Base-by-base conservation (phyloP, 2,329 filamentous ascomycete species). In the Curvularia sp. region DNA sequence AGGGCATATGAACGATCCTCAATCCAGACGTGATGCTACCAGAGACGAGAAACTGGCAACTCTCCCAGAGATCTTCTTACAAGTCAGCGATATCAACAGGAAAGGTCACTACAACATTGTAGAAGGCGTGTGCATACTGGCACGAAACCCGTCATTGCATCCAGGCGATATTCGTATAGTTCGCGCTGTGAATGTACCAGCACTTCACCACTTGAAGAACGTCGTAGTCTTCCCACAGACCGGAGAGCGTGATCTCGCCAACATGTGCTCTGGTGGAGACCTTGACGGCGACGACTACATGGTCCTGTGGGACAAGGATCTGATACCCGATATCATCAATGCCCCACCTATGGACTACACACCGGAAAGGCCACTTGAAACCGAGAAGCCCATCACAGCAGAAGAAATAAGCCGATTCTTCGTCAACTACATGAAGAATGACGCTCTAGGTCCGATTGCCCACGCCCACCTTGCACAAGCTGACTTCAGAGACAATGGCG, bases 251-350 rank as follows among this genome's bases (percentile, higher is more conserved):
- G 92, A 96, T 62, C 80, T 99, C 22, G 88, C 93, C 0, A 93
- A 90, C 69, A 98, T 98, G 94, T 93, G 95, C 63, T 97, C 95
- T 4, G 95, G 95, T 1, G 95, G 95, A 0, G 95, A 99, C 71
- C 84, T 99, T 0, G 95, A 99, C 71, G 95, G 95, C 0, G 95
- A 99, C 69, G 95, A 99, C 72, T 99, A 93, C 73, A 89, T 98
- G 55, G 88, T 98, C 5, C 89, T 97, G 46, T 99, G 95, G 94
- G 93, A 99, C 65, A 75, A 83, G 22, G 84, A 86, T 13, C 80
- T 99, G 6, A 81, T 96, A 26, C 73, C 74, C 6, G 64, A 77
- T 1, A 79, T 85, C 50, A 91, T 90, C 86, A 91, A 95, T 65
- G 81, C 85, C 33, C 79, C 84, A 0, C 89, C 95, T 0, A 97